phyloP scores from a whole-genome alignment of 345 rosid species.

The Lumnitzera littorea region DNA sequence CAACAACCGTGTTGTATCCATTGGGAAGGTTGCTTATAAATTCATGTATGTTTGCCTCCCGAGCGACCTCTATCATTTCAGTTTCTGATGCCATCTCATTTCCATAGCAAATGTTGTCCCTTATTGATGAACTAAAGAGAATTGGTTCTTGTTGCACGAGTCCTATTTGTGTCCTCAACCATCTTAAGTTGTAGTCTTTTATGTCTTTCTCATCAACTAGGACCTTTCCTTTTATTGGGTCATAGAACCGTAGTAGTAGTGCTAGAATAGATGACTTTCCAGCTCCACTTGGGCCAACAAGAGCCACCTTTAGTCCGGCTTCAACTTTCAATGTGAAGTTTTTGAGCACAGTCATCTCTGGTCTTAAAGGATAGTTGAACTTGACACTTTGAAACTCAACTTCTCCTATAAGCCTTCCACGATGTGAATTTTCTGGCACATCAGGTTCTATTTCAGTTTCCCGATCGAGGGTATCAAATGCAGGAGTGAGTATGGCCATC shows the following conservation, averaged over 20 bases:
- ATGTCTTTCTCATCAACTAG: slow-evolving; percentile 31
- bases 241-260: slow-evolving; percentile 43
- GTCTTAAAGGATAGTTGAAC: slow-evolving; percentile 50
- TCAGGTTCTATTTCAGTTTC: slow-evolving; percentile 49
- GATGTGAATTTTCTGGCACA: slow-evolving; percentile 12
- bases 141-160: slow-evolving; percentile 54
- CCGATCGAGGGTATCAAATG: slow-evolving; percentile 44
- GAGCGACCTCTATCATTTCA: slow-evolving; percentile 39
- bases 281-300: slow-evolving; percentile 61
- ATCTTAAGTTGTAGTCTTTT: slow-evolving; percentile 30
- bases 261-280: slow-evolving; percentile 61
- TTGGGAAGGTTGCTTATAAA: slow-evolving; percentile 41
- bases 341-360: slow-evolving; percentile 43
- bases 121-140: slow-evolving; percentile 40
- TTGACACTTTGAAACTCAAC: slow-evolving; percentile 36
- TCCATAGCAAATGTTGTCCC: slow-evolving; percentile 44
- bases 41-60: slow-evolving; percentile 45
- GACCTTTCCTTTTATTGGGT: slow-evolving; percentile 31
- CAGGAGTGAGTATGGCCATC: slow-evolving; percentile 40
- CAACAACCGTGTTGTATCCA: slow-evolving; percentile 47
- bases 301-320: slow-evolving; percentile 38
- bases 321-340: slow-evolving; percentile 41
- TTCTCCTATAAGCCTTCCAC: slow-evolving; percentile 22
- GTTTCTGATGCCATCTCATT: slow-evolving; percentile 34
- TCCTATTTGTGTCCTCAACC: slow-evolving; percentile 41